Base-by-base conservation (phyloP, 257 asterid species). In the Ocimum tenuiflorum region DNA sequence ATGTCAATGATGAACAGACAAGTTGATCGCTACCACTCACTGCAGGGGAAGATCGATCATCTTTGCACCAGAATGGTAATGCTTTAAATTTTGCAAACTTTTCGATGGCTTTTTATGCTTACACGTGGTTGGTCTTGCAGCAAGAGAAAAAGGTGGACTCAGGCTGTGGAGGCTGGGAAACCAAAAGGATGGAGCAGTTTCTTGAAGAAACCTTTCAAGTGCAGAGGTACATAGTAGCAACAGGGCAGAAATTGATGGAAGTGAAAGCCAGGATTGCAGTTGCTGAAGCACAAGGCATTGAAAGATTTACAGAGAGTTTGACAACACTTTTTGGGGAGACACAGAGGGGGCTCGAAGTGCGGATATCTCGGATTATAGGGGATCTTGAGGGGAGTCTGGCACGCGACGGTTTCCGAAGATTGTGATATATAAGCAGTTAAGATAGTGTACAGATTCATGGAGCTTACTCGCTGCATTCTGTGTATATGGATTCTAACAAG, bases 121-220 rank as follows among this genome's bases (percentile, higher is more conserved):
- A 27, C 31, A 27, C 11, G 2, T 4, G 1, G 0, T 7, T 4
- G 31, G 35, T 45, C 20, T n/a, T 78, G 83, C 89, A 90, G 96
- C 86, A 81, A 27, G 88, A 88, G 56, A 81, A 81, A 42, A 60
- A 76, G 47, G 60, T 78, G 45, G 71, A 77, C 60, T 49, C 79
- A 72, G 77, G 71, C 71, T 27, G 69, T 22, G 79, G 82, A 39
- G 75, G 86, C n/a, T 72, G 81, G 9, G 96, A 89, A 76, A 87
- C 94, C 27, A 81, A 79, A 77, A 65, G 51, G 70, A 84, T 92
- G 52, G 97, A 85, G 81, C 83, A 70, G 18, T 87, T 82, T 78
- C 96, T 92, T 13, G 97, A 92, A 69, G 97, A 92, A 75, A 84
- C 99, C 56, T 89, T 89, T 75, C 96, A 87, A 33, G 82, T 92